Evolutionary conservation across 208 protist species (phyloP).

Genomic region (Leishmania guyanensis): DNA sequence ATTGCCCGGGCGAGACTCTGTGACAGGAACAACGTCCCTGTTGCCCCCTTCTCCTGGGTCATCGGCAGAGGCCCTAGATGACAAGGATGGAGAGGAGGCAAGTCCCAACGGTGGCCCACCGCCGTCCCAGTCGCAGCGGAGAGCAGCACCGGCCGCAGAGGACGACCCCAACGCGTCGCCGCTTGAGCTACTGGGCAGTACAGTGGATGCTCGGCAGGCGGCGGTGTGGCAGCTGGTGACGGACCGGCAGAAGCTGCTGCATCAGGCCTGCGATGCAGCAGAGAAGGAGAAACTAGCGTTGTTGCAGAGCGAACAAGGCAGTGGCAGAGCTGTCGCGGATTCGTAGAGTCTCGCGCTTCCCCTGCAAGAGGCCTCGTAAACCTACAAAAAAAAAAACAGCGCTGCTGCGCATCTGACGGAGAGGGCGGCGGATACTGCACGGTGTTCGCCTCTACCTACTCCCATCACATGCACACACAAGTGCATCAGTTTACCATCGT

Average conservation of each 20-base stretch:
- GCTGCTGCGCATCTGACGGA: neutral
- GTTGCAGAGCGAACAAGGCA: neutral
- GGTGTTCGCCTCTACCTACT: neutral
- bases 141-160: neutral
- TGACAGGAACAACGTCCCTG: neutral
- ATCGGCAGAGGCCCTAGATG: neutral
- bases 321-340: neutral
- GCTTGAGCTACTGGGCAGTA: slow-evolving; percentile 36
- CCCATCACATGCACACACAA: neutral
- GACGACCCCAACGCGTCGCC: slow-evolving; percentile 34
- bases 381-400: too few species aligned
- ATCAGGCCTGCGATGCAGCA: slow-evolving; percentile 28
- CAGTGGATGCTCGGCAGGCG: slow-evolving; percentile 17
- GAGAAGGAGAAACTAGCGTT: slow-evolving; percentile 26
- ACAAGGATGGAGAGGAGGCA: slow-evolving; percentile 7
- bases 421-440: neutral
- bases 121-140: neutral
- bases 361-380: neutral
- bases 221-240: slow-evolving; percentile 33
- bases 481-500: too few species aligned
- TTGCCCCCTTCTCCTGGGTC: neutral
- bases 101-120: neutral
- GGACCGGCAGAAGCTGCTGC: slow-evolving; percentile 34
- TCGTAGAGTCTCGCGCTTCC: neutral
- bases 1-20: neutral